Conservation (phyloP, 2,329 filamentous ascomycete species). For the Ophidiomyces ophidiicola region DNA sequence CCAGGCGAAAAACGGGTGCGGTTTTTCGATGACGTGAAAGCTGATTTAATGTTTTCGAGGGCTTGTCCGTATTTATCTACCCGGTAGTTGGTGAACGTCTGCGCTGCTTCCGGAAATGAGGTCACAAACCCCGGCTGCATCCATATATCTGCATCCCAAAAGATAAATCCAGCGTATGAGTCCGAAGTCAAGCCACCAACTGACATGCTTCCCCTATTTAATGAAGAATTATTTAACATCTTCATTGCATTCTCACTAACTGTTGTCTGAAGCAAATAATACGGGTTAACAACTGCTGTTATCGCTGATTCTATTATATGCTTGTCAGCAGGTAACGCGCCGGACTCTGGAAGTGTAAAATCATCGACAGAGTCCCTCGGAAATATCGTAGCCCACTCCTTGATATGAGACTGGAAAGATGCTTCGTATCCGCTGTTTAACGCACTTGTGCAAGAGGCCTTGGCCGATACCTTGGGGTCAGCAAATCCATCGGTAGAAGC, state of each 20-base stretch:
- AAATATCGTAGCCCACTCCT: conserved; percentile 52
- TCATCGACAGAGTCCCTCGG: conserved; percentile 51
- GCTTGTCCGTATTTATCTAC: conserved; percentile 49
- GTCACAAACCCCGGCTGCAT: conserved; percentile 56
- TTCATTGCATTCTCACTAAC: conserved; percentile 43
- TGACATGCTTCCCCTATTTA: conserved; percentile 52
- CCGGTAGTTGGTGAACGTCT: conserved; percentile 54
- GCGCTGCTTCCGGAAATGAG: conserved; percentile 49
- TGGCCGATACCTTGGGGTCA: conserved; percentile 45
- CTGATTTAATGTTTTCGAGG: conserved; percentile 44
- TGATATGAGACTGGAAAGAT: conserved; percentile 44
- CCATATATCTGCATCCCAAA: conserved; percentile 57
- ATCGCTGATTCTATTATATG: conserved; percentile 44
- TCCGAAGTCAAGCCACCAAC: conserved; percentile 58
- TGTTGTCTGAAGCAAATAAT: conserved; percentile 39
- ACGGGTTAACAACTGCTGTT: conserved; percentile 37
- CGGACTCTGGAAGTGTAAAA: conserved; percentile 46
- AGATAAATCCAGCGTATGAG: conserved; percentile 54
- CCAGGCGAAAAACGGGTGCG: conserved; percentile 44
- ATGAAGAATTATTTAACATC: conserved; percentile 37
- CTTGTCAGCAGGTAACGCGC: conserved; percentile 44
- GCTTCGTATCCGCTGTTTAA: conserved; percentile 43
- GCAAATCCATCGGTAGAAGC: conserved; percentile 57
- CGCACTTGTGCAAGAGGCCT: conserved; percentile 42
- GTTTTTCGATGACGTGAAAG: conserved; percentile 48